Evolutionary conservation across 805 yeast genomes (phyloP).

Genomic region (Starmerella tilneyi): DNA sequence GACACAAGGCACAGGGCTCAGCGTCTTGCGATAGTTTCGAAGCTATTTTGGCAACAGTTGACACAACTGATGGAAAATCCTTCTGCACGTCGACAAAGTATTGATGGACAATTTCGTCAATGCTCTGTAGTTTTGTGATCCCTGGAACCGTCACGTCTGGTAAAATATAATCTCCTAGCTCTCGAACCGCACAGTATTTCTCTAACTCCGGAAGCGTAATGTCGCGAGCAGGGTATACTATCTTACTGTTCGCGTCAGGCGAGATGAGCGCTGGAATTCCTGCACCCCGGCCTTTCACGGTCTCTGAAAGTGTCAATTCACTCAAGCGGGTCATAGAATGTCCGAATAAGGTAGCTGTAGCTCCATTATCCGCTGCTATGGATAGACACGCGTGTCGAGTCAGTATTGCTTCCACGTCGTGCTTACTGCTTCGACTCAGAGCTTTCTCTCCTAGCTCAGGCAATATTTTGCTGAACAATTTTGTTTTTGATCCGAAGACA

Average conservation of each 20-base stretch:
- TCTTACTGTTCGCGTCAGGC: slow-evolving; percentile 9
- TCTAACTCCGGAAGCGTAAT: slow-evolving; percentile 57
- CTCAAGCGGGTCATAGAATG: slow-evolving; percentile 78
- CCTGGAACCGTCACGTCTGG: slow-evolving; percentile 28
- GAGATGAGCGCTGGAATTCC: slow-evolving; percentile 39
- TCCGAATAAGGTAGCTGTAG: slow-evolving; percentile 47
- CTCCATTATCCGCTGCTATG: slow-evolving; percentile 40
- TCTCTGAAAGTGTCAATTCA: slow-evolving; percentile 62
- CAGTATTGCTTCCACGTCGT: slow-evolving; percentile 49
- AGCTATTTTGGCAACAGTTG: slow-evolving; percentile 87
- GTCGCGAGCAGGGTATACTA: slow-evolving; percentile 63
- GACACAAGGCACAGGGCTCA: slow-evolving; percentile 23
- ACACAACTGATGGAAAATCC: slow-evolving; percentile 77
- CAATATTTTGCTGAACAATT: not conserved
- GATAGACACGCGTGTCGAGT: slow-evolving; percentile 39
- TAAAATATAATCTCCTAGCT: slow-evolving; percentile 33
- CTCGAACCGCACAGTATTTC: slow-evolving; percentile 41
- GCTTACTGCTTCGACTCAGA: slow-evolving; percentile 44
- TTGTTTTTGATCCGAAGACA: not conserved
- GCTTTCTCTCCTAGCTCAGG: not conserved
- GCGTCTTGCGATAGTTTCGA: slow-evolving; percentile 43
- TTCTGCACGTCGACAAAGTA: slow-evolving; percentile 64
- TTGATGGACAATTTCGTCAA: slow-evolving; percentile 63
- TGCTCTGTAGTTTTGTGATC: slow-evolving; percentile 62
- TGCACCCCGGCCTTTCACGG: slow-evolving; percentile 81